Percentiles rank a stretch among this genome's conserved stretches.
phyloP scores from a whole-genome alignment of 176 grass and related monocot species.

The Oropetium thomaeum region DNA sequence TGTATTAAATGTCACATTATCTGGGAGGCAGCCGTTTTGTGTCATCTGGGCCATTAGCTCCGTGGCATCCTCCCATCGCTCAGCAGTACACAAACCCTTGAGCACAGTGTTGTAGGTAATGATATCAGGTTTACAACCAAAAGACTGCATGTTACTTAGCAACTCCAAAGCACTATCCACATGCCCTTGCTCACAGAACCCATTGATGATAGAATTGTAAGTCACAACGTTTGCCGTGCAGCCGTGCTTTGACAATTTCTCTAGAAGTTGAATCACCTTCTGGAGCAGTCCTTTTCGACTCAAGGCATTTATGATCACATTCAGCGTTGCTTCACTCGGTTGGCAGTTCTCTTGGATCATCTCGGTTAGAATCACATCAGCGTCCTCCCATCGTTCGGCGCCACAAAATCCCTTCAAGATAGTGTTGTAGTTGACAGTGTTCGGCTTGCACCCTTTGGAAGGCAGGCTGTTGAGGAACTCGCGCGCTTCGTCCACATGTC shows the following conservation, averaged over 20 bases:
- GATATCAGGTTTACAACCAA: slow-evolving; percentile 61
- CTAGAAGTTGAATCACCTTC: slow-evolving; percentile 38
- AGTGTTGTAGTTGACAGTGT: slow-evolving; percentile 60
- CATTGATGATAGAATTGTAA: slow-evolving; percentile 56
- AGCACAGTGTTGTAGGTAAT: slow-evolving; percentile 62
- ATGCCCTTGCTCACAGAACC: slow-evolving; percentile 58
- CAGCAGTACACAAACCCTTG: slow-evolving; percentile 43
- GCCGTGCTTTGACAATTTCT: slow-evolving; percentile 58
- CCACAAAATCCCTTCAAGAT: slow-evolving; percentile 50
- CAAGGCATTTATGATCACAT: slow-evolving; percentile 53
- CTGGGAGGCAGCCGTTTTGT: slow-evolving; percentile 18
- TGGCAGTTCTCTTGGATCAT: slow-evolving; percentile 55
- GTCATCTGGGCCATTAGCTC: slow-evolving; percentile 28
- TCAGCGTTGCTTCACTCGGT: slow-evolving; percentile 50
- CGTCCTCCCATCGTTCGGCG: slow-evolving; percentile 49
- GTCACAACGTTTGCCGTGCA: slow-evolving; percentile 44
- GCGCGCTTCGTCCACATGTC: slow-evolving; percentile 39
- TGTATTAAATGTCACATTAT: slow-evolving; percentile 57
- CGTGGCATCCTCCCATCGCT: slow-evolving; percentile 24
- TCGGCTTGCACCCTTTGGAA: slow-evolving; percentile 58
- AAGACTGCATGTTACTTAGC: slow-evolving; percentile 45
- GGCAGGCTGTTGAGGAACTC: slow-evolving; percentile 41
- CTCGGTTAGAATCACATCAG: slow-evolving; percentile 39
- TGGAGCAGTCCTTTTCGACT: slow-evolving; percentile 44
- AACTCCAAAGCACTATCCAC: slow-evolving; percentile 52